Percentiles rank a stretch among this genome's conserved stretches.
phyloP scores from a whole-genome alignment of 1,284 basidiomycete genomes.

The Tilletia horrida region DNA sequence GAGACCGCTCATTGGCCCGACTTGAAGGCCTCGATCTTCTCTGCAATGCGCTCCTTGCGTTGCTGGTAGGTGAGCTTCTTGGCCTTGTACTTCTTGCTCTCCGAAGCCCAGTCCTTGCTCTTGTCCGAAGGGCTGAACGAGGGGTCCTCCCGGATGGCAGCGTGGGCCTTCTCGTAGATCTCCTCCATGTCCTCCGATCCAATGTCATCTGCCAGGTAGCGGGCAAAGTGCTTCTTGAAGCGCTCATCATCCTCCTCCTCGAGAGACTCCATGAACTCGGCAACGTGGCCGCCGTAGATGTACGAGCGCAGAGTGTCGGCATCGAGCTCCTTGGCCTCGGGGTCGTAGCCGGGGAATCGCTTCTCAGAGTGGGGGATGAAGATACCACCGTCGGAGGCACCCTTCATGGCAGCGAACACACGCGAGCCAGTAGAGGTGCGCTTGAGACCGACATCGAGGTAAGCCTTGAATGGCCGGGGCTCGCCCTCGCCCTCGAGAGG shows the following conservation, averaged over 20 bases:
- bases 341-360: conserved; percentile 97
- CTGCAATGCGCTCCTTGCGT: conserved; percentile 53
- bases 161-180: conserved; percentile 75
- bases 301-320: conserved; percentile 94
- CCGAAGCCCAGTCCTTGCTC: conserved; percentile 82
- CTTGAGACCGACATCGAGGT: conserved; percentile 96
- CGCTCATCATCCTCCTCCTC: conserved; percentile 99
- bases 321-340: conserved; percentile 89
- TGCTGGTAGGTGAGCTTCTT: conserved; percentile 73
- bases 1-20: conserved; percentile 11
- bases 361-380: conserved; percentile 97
- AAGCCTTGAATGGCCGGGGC: conserved; percentile 96
- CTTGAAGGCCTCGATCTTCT: conserved; percentile 51
- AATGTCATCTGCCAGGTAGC: conserved; percentile 90
- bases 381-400: conserved; percentile 95
- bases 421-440: conserved; percentile 97
- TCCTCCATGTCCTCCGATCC: conserved; percentile 98
- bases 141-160: conserved; percentile 91
- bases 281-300: conserved; percentile 95
- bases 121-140: conserved; percentile 87
- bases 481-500: conserved; percentile 84
- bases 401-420: conserved; percentile 98
- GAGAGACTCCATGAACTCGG: conserved; percentile 98
- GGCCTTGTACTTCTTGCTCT: conserved; percentile 72
- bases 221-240: conserved; percentile 97